Conservation (phyloP, 441 rosid genomes). For the Kokia cookei region DNA sequence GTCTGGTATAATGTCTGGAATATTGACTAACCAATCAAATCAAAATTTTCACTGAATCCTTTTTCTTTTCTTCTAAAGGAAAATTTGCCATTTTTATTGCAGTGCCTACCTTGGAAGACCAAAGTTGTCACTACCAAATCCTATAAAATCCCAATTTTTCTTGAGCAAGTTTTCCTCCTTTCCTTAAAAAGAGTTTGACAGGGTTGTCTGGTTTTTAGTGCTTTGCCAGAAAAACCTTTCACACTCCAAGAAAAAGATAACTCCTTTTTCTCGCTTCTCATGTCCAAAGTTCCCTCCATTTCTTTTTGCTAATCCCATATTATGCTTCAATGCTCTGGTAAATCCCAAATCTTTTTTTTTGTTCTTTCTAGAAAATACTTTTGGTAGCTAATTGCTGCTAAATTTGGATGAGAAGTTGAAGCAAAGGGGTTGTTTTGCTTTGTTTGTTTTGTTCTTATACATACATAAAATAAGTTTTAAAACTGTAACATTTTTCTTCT, state of each 20-base stretch:
- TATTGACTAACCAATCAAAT: neutral
- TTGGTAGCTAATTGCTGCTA: constrained; percentile 16
- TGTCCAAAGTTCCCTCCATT: neutral
- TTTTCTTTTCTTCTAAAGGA: neutral
- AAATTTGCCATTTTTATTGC: constrained; percentile 10
- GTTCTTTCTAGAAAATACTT: neutral
- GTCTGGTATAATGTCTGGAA: neutral
- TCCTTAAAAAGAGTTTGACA: constrained; percentile 6
- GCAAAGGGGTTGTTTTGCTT: constrained; percentile 2
- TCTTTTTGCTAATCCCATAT: neutral
- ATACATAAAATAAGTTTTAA: constrained; percentile 12
- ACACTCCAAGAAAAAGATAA: constrained; percentile 9
- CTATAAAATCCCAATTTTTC: constrained; percentile 22
- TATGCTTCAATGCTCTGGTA: neutral
- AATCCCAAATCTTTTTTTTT: neutral
- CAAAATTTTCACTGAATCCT: neutral
- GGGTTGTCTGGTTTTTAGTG: constrained; percentile 16
- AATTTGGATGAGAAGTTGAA: neutral
- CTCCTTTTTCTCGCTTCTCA: neutral
- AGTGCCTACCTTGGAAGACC: constrained; percentile 17
- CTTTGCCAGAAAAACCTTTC: neutral
- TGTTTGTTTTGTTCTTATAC: neutral
- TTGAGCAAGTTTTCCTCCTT: neutral
- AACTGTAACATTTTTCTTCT: constrained; percentile 1
- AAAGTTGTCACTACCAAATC: constrained; percentile 37